These are phyloP conservation scores for Urtica urens DNA, from an alignment of 306 rosid genomes.

Conservation along the genomic window DNA sequence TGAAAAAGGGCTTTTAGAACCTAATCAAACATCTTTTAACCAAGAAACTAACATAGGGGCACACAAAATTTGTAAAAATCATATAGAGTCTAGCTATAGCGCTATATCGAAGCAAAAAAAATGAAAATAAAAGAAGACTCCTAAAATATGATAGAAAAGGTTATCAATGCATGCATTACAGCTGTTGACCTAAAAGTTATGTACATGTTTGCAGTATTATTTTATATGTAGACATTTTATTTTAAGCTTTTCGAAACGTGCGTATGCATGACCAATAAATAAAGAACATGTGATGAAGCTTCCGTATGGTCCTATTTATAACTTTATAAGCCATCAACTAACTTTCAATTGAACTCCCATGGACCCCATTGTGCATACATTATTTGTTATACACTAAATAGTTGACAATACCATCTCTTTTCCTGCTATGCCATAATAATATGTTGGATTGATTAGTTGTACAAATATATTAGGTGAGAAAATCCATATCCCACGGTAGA, in stretches of 20 bases:
- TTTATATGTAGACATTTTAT: not conserved
- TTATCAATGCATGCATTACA: conserved; percentile 25
- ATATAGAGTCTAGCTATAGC: not conserved
- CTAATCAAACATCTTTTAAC: too few relatives aligned
- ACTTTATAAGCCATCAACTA: conserved; percentile 6
- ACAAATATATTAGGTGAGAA: conserved; percentile 5
- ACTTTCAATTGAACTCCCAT: conserved; percentile 1
- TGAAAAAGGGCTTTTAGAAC: too few relatives aligned
- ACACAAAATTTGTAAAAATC: too few relatives aligned
- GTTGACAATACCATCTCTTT: not conserved
- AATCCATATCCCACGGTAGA: not conserved
- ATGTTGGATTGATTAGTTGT: conserved; percentile 15
- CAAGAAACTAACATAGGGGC: too few relatives aligned
- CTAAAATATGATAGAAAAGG: not conserved
- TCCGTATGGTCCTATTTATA: not conserved
- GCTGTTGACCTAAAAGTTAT: conserved; percentile 24
- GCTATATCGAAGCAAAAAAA: not conserved
- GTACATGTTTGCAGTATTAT: conserved; percentile 1
- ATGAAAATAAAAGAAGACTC: not conserved
- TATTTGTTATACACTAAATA: not conserved
- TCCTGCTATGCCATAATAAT: conserved; percentile 10
- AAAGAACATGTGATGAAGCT: not conserved
- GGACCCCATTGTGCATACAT: not conserved
- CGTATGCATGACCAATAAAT: conserved; percentile 9
- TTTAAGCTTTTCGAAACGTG: conserved; percentile 8